Percentiles rank a stretch among this genome's conserved stretches.
Conservation (phyloP, 2,329 filamentous ascomycete species). For the Talaromyces sp. region DNA sequence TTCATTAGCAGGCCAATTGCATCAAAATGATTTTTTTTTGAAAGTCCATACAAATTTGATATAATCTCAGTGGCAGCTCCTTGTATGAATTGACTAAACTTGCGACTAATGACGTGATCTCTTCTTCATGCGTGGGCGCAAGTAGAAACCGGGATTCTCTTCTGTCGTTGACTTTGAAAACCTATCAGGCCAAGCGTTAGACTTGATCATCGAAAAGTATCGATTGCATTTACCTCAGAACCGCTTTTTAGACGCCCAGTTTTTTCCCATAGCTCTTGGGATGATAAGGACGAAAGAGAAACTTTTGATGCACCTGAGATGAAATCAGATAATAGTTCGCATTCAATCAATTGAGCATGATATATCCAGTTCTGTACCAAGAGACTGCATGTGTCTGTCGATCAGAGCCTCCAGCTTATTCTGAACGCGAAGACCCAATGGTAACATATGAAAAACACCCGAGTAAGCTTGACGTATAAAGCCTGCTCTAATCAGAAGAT, state of each 20-base stretch:
- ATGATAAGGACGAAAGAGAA: slow-evolving; percentile 77
- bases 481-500: slow-evolving; percentile 64
- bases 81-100: slow-evolving; percentile 74
- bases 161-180: slow-evolving; percentile 76
- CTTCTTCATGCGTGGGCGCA: slow-evolving; percentile 92
- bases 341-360: slow-evolving; percentile 16
- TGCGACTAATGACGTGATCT: slow-evolving; percentile 78
- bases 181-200: slow-evolving; percentile 41
- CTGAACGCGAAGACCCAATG: slow-evolving; percentile 79
- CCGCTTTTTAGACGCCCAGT: slow-evolving; percentile 74
- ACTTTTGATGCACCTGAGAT: slow-evolving; percentile 69
- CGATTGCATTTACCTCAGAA: slow-evolving; percentile 58
- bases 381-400: slow-evolving; percentile 77
- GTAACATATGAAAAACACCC: slow-evolving; percentile 87
- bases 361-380: slow-evolving; percentile 50
- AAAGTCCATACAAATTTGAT: slow-evolving; percentile 68
- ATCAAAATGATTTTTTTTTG: background rate
- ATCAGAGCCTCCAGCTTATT: slow-evolving; percentile 80
- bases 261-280: slow-evolving; percentile 74
- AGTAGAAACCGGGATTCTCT: slow-evolving; percentile 70
- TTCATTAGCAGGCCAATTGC: background rate
- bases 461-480: slow-evolving; percentile 77
- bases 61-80: slow-evolving; percentile 76
- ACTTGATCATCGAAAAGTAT: slow-evolving; percentile 9
- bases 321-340: slow-evolving; percentile 8